Percentiles rank a stretch among this genome's conserved stretches.
Conservation (phyloP, 768 basidiomycete species). For the Calvatia gigantea region DNA sequence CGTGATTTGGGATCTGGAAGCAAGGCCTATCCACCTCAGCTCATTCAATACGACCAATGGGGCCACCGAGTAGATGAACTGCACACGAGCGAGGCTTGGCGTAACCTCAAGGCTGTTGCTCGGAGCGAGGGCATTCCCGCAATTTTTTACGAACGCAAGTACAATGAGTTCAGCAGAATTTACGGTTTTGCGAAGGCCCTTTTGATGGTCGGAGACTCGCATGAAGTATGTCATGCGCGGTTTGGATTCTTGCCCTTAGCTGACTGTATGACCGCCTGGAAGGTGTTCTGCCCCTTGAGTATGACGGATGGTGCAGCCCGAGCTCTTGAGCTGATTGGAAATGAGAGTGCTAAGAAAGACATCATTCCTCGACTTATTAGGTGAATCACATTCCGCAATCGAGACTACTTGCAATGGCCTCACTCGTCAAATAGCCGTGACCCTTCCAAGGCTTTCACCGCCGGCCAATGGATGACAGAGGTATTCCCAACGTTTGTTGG, state of each 20-base stretch:
- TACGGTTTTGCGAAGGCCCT: constrained; percentile 66
- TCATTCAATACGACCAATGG: constrained; percentile 76
- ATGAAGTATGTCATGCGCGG: constrained; percentile 48
- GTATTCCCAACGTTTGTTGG: constrained; percentile 26
- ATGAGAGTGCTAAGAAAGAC: constrained; percentile 53
- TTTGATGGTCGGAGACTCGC: constrained; percentile 59
- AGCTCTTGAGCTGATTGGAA: constrained; percentile 66
- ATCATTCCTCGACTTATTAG: constrained; percentile 59
- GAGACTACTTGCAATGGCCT: neutral
- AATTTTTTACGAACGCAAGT: constrained; percentile 65
- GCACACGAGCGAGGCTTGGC: constrained; percentile 72
- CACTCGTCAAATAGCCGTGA: constrained; percentile 46
- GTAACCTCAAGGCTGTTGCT: constrained; percentile 55
- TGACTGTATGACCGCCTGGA: neutral
- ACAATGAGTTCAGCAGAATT: constrained; percentile 55
- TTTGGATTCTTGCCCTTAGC: too few species aligned
- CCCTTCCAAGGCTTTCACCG: constrained; percentile 57
- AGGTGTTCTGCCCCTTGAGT: constrained; percentile 71
- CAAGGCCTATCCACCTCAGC: constrained; percentile 42
- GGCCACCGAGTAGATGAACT: constrained; percentile 64
- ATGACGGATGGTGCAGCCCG: constrained; percentile 81
- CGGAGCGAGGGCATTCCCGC: constrained; percentile 64
- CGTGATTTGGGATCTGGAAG: constrained; percentile 44
- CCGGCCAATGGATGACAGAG: constrained; percentile 88
- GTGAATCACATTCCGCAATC: constrained; percentile 24